Conservation (phyloP, 1,284 basidiomycete genomes). For the Leccinum fuscescens region DNA sequence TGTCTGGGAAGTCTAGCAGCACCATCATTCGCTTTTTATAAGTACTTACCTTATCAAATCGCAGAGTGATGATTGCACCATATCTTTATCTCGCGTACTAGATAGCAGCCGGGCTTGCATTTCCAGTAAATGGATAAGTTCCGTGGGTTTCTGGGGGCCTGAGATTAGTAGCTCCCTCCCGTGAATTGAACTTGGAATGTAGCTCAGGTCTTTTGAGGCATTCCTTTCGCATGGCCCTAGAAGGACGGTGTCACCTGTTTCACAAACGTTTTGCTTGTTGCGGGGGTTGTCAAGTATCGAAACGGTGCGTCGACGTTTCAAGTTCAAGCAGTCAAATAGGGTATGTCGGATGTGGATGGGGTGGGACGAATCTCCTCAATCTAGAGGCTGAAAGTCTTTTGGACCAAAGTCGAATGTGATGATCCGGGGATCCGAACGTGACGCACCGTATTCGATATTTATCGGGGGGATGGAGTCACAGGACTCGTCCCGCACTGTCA, state of each 20-base stretch:
- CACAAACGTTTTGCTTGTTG: background rate
- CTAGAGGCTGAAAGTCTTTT: background rate
- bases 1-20: background rate
- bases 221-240: background rate
- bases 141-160: background rate
- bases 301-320: background rate
- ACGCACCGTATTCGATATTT: background rate
- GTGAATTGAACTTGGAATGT: background rate
- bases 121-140: background rate
- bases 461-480: background rate
- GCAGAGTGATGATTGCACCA: background rate
- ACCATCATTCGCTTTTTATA: background rate
- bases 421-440: background rate
- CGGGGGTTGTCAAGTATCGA: background rate
- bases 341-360: background rate
- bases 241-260: background rate
- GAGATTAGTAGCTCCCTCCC: background rate
- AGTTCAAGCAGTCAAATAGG: background rate
- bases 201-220: background rate
- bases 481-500: background rate
- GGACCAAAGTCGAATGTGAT: background rate
- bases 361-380: background rate
- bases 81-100: background rate
- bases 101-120: background rate
- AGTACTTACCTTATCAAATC: background rate